These are phyloP conservation scores for Glarea lozoyensis DNA, from an alignment of 495 filamentous ascomycete genomes.

Conservation along the genomic window DNA sequence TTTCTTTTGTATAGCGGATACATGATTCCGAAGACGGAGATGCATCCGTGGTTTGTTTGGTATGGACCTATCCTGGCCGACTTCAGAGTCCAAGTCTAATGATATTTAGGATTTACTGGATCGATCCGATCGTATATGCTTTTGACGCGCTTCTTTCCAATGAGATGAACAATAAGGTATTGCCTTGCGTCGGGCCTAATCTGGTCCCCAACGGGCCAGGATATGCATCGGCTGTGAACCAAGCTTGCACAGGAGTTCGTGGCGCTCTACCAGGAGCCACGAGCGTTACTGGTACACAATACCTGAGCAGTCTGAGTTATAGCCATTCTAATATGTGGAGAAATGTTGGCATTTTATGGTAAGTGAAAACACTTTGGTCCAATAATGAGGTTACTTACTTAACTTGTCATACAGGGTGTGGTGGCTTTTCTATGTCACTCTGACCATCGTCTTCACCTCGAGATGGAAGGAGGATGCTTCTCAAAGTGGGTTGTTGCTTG, in stretches of 20 bases:
- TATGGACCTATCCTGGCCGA: too few relatives aligned
- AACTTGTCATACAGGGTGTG: conserved; percentile 51
- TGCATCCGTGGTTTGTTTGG: conserved; percentile 28
- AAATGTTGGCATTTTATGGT: conserved; percentile 65
- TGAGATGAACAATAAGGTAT: conserved; percentile 24
- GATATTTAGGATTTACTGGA: conserved; percentile 22
- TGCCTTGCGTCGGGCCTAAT: conserved; percentile 44
- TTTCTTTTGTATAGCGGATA: conserved; percentile 31
- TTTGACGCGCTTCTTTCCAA: conserved; percentile 35
- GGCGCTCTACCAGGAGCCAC: conserved; percentile 40
- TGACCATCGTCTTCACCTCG: conserved; percentile 49
- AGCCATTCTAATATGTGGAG: conserved; percentile 57
- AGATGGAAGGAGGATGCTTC: conserved; percentile 9
- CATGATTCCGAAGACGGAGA: conserved; percentile 27
- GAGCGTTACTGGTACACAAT: conserved; percentile 58
- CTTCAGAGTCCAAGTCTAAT: too few relatives aligned
- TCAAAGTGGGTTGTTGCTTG: conserved; percentile 23
- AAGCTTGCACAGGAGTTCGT: conserved; percentile 51
- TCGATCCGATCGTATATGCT: conserved; percentile 33
- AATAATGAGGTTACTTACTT: conserved; percentile 18
- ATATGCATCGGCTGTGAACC: conserved; percentile 38
- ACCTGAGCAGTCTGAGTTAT: conserved; percentile 55
- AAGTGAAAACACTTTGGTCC: neutral
- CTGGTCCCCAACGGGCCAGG: conserved; percentile 53
- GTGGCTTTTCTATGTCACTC: conserved; percentile 40